Conservation (phyloP, 352 stramenopile species). For the Pythium diclinum region DNA sequence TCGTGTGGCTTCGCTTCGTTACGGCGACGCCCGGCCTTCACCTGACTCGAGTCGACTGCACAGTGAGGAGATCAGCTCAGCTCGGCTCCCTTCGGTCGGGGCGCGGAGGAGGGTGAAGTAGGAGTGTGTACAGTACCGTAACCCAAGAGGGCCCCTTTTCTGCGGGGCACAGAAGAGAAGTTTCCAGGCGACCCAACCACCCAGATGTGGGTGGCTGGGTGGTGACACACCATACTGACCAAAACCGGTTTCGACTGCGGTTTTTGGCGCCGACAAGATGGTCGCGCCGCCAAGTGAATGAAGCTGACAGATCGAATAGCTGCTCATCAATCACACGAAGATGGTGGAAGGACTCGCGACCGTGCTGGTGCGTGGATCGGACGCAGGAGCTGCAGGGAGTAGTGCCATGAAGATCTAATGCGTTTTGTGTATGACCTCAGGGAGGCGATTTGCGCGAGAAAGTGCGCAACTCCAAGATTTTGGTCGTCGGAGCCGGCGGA, state of each 20-base stretch:
- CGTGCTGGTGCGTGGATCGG: conserved; percentile 45
- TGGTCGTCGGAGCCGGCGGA: conserved; percentile 97
- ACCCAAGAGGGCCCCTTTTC: conserved; percentile 5
- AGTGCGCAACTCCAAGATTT: conserved; percentile 85
- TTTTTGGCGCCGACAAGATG: conserved; percentile 6
- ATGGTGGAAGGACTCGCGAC: conserved; percentile 28
- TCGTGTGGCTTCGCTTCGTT: background rate
- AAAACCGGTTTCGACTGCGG: conserved; percentile 4
- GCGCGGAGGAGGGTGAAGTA: conserved; percentile 1
- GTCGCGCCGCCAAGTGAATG: conserved; percentile 1
- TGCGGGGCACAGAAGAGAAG: conserved; percentile 8
- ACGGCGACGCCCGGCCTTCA: background rate
- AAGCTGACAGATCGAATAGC: conserved; percentile 6
- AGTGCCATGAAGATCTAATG: background rate
- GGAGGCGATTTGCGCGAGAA: conserved; percentile 54
- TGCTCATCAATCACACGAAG: background rate
- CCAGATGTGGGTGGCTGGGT: conserved; percentile 19
- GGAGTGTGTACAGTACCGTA: conserved; percentile 5
- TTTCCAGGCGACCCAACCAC: conserved; percentile 9
- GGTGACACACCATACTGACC: background rate
- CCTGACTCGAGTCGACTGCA: conserved; percentile 7
- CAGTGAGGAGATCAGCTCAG: background rate
- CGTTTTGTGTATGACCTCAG: conserved; percentile 25
- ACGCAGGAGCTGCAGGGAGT: background rate
- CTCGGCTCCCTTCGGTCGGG: background rate